A percentile compares a stretch with the other conserved stretches of the same genome.
These are phyloP conservation scores for Clarireedia paspali DNA, from an alignment of 2,329 filamentous ascomycete genomes.

Conservation along the genomic window DNA sequence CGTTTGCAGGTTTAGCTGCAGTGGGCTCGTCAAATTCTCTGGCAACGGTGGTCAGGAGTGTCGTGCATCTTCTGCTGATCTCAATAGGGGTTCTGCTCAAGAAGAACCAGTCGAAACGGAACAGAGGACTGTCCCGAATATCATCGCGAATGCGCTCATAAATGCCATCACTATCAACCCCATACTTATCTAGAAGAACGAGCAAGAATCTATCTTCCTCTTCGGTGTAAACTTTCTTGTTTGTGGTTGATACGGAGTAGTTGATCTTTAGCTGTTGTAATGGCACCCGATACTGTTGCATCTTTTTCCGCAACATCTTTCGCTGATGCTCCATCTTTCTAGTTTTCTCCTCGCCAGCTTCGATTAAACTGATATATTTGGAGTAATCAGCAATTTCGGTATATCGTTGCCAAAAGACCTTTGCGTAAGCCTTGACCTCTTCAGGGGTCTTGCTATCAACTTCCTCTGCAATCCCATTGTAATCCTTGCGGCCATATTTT, in stretches of 20 bases:
- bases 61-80: slow-evolving; percentile 86
- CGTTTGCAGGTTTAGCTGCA: slow-evolving; percentile 43
- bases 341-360: slow-evolving; percentile 85
- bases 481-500: slow-evolving; percentile 83
- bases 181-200: slow-evolving; percentile 85
- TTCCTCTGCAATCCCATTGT: slow-evolving; percentile 76
- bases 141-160: slow-evolving; percentile 96
- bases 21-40: slow-evolving; percentile 77
- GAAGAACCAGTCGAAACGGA: slow-evolving; percentile 99
- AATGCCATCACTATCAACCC: slow-evolving; percentile 82
- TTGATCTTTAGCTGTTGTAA: slow-evolving; percentile 98
- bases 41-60: slow-evolving; percentile 86
- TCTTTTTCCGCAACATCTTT: slow-evolving; percentile 90
- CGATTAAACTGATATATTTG: slow-evolving; percentile 83
- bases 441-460: slow-evolving; percentile 81
- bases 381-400: slow-evolving; percentile 81
- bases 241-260: slow-evolving; percentile 96
- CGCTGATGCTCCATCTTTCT: slow-evolving; percentile 86
- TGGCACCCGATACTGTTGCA: slow-evolving; percentile 93
- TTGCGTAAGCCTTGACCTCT: slow-evolving; percentile 85
- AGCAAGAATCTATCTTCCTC: slow-evolving; percentile 95
- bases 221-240: slow-evolving; percentile 99
- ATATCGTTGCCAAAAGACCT: slow-evolving; percentile 95
- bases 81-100: slow-evolving; percentile 88
- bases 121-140: slow-evolving; percentile 87